Conservation (phyloP, 805 yeast species). For the Suhomyces emberorum region DNA sequence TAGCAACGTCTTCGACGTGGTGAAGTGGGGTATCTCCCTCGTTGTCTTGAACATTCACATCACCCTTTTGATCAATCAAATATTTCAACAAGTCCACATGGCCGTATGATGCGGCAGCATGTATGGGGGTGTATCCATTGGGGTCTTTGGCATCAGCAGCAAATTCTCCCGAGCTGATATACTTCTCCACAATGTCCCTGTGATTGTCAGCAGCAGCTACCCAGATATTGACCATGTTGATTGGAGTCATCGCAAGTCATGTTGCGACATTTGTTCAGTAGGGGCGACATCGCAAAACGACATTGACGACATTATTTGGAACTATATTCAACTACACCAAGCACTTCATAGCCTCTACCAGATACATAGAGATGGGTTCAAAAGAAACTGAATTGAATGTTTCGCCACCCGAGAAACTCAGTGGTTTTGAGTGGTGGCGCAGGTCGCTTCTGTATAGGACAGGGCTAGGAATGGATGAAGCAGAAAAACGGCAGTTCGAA, state of each 20-base stretch:
- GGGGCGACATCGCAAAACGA: too few species aligned
- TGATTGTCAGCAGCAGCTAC: slow-evolving; percentile 90
- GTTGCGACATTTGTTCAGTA: too few species aligned
- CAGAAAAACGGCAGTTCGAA: slow-evolving; percentile 56
- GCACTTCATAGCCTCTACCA: too few species aligned
- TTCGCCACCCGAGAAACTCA: slow-evolving; percentile 29
- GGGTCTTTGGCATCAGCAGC: slow-evolving; percentile 78
- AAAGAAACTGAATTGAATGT: not conserved
- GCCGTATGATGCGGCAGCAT: slow-evolving; percentile 96
- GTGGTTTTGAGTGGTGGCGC: slow-evolving; percentile 80
- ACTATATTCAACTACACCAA: too few species aligned
- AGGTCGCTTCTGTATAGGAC: slow-evolving; percentile 67
- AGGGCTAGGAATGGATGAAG: slow-evolving; percentile 57
- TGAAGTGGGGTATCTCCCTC: slow-evolving; percentile 97
- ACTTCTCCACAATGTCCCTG: slow-evolving; percentile 51
- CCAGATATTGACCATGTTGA: slow-evolving; percentile 72
- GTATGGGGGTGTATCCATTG: slow-evolving; percentile 94
- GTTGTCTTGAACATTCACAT: slow-evolving; percentile 73
- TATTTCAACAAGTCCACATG: slow-evolving; percentile 63
- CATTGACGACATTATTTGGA: too few species aligned
- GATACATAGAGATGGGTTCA: too few species aligned
- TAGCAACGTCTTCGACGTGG: slow-evolving; percentile 69
- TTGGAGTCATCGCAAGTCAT: not conserved
- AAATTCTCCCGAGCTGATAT: slow-evolving; percentile 48
- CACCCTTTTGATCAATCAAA: slow-evolving; percentile 63